A percentile compares a stretch with the other conserved stretches of the same genome.
Conservation (phyloP, 2,329 filamentous ascomycete species). For the Paraphaeosphaeria sporulosa region DNA sequence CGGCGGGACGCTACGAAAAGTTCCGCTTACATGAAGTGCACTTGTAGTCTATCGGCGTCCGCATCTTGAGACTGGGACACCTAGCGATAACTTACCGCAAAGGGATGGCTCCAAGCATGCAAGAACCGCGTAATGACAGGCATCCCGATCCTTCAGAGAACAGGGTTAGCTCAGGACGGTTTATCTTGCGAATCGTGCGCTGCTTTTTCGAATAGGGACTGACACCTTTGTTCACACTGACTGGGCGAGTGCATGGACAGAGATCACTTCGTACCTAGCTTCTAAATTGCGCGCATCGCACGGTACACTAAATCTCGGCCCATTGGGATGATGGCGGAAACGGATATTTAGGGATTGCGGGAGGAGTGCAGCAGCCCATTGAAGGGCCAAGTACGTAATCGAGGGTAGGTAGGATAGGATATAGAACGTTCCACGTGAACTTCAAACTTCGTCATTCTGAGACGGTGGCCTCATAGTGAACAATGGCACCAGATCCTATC, state of each 20-base stretch:
- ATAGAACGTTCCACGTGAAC: neutral
- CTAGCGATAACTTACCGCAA: conserved; percentile 3
- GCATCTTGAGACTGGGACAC: conserved; percentile 3
- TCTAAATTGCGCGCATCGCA: neutral
- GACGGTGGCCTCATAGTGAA: neutral
- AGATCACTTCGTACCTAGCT: neutral
- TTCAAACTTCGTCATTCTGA: too few relatives aligned
- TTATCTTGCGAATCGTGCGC: neutral
- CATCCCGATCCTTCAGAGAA: neutral
- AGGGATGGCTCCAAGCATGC: neutral
- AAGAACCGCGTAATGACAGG: conserved; percentile 5
- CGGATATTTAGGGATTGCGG: neutral
- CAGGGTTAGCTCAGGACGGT: neutral
- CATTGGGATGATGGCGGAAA: neutral
- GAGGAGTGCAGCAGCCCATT: conserved; percentile 6
- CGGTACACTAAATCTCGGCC: neutral
- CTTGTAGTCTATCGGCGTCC: too few relatives aligned
- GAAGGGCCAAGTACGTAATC: neutral
- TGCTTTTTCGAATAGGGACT: neutral
- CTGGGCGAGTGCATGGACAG: neutral
- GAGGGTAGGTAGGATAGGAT: neutral
- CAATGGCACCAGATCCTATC: neutral
- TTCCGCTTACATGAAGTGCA: too few relatives aligned
- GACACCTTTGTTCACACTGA: too few relatives aligned
- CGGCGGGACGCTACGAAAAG: too few relatives aligned